Evolutionary conservation across 192 early-diverging fungal genomes (phyloP).

Genomic region (Coemansia sp.): DNA sequence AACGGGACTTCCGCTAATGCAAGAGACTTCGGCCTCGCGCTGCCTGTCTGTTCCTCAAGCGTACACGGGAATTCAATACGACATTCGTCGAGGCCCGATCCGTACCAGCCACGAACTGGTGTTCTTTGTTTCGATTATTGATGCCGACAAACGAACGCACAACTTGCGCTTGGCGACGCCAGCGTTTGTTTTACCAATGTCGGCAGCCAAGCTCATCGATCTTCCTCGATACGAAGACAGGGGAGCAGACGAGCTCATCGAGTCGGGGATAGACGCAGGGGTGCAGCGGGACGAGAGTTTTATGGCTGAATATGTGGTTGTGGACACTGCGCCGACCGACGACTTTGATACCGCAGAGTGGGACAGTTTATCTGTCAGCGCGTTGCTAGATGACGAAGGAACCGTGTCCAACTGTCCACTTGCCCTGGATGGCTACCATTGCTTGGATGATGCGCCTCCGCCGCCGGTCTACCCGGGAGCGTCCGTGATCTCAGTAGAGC

Average conservation of each 20-base stretch:
- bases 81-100: constrained; percentile 37
- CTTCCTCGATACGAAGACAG: constrained; percentile 46
- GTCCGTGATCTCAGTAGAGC: constrained; percentile 9
- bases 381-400: background rate
- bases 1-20: constrained; percentile 15
- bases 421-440: constrained; percentile 20
- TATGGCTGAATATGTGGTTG: constrained; percentile 38
- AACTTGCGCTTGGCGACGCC: constrained; percentile 44
- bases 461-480: constrained; percentile 38
- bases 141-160: constrained; percentile 14
- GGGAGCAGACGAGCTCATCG: constrained; percentile 20
- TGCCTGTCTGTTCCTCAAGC: constrained; percentile 28
- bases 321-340: constrained; percentile 10
- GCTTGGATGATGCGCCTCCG: constrained; percentile 14
- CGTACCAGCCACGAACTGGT: constrained; percentile 34
- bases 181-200: constrained; percentile 32
- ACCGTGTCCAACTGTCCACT: constrained; percentile 25
- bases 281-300: constrained; percentile 32
- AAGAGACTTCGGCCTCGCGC: constrained; percentile 29
- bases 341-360: background rate
- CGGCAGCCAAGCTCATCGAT: constrained; percentile 11
- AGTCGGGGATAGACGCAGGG: constrained; percentile 9
- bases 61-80: constrained; percentile 45
- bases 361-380: background rate
- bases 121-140: constrained; percentile 25